Conservation (phyloP, 2,329 filamentous ascomycete genomes). For the Pseudogymnoascus sp. region DNA sequence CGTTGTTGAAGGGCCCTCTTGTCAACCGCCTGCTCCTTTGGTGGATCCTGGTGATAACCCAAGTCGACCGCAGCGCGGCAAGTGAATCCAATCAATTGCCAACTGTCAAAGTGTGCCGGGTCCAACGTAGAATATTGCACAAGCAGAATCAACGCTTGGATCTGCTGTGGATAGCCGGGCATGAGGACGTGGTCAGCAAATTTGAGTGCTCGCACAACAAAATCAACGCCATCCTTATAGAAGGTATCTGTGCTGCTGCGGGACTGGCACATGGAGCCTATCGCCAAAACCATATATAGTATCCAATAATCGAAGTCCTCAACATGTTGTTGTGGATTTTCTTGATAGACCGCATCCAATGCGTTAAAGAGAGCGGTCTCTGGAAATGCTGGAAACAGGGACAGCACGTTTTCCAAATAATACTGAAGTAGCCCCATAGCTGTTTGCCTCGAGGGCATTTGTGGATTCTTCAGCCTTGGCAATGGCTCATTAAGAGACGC, state of each 20-base stretch:
- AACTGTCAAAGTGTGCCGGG: constrained; percentile 84
- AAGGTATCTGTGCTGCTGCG: constrained; percentile 59
- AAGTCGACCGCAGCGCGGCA: constrained; percentile 81
- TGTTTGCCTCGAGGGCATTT: constrained; percentile 64
- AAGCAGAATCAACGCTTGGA: constrained; percentile 79
- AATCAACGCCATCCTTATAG: constrained; percentile 49
- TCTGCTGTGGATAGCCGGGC: constrained; percentile 76
- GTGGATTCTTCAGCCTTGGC: constrained; percentile 51
- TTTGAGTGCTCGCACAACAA: constrained; percentile 58
- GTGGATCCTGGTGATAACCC: constrained; percentile 87
- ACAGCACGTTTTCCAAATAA: constrained; percentile 77
- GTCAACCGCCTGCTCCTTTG: constrained; percentile 59
- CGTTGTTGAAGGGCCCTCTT: constrained; percentile 67
- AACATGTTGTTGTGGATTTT: constrained; percentile 45
- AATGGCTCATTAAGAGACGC: constrained; percentile 69
- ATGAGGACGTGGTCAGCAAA: constrained; percentile 77
- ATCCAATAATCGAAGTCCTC: constrained; percentile 72
- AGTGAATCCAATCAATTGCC: constrained; percentile 88
- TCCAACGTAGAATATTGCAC: constrained; percentile 88
- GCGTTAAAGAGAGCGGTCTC: constrained; percentile 71
- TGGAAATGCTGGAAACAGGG: constrained; percentile 73
- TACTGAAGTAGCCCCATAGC: constrained; percentile 68
- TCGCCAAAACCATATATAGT: constrained; percentile 82
- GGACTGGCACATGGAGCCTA: constrained; percentile 69
- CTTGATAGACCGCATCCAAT: constrained; percentile 74